Evolutionary conservation across 1,139 yeast species (phyloP).

Genomic region (Saccharomyces hybrid): DNA sequence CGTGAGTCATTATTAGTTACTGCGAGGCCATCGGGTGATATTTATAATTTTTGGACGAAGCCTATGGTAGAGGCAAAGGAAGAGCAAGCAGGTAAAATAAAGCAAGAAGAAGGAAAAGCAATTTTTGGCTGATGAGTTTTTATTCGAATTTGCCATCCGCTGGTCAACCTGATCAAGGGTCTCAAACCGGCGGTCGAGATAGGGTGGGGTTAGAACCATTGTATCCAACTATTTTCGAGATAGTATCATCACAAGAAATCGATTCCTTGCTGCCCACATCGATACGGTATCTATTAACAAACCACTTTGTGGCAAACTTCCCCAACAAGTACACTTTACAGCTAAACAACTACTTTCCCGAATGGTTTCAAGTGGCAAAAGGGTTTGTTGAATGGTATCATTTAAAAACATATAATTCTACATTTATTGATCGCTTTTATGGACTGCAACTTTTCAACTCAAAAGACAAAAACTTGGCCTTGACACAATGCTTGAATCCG

Average conservation of each 20-base stretch:
- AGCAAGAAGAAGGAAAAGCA: neutral
- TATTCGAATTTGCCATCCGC: slow-evolving; percentile 27
- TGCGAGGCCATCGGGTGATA: neutral
- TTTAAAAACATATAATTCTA: slow-evolving; percentile 67
- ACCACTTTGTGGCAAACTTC: slow-evolving; percentile 63
- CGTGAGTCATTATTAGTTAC: neutral
- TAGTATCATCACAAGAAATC: slow-evolving; percentile 72
- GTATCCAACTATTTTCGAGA: slow-evolving; percentile 31
- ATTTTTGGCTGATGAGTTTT: slow-evolving; percentile 23
- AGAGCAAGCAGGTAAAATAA: neutral
- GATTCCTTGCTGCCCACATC: slow-evolving; percentile 78
- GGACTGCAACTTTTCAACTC: slow-evolving; percentile 66
- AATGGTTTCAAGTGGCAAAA: slow-evolving; percentile 48
- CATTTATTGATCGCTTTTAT: slow-evolving; percentile 87
- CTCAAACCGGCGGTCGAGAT: slow-evolving; percentile 7
- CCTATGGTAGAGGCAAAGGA: neutral
- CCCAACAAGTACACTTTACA: slow-evolving; percentile 61
- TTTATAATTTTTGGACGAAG: neutral
- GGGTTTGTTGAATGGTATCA: slow-evolving; percentile 70
- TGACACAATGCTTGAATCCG: slow-evolving; percentile 12
- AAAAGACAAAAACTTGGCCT: slow-evolving; percentile 26
- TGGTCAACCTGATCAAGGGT: slow-evolving; percentile 4
- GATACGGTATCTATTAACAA: slow-evolving; percentile 67
- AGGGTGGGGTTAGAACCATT: slow-evolving; percentile 8
- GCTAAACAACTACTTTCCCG: slow-evolving; percentile 69